These are phyloP conservation scores for Colletotrichum magnum DNA, from an alignment of 2,329 filamentous ascomycete genomes.

Conservation along the genomic window DNA sequence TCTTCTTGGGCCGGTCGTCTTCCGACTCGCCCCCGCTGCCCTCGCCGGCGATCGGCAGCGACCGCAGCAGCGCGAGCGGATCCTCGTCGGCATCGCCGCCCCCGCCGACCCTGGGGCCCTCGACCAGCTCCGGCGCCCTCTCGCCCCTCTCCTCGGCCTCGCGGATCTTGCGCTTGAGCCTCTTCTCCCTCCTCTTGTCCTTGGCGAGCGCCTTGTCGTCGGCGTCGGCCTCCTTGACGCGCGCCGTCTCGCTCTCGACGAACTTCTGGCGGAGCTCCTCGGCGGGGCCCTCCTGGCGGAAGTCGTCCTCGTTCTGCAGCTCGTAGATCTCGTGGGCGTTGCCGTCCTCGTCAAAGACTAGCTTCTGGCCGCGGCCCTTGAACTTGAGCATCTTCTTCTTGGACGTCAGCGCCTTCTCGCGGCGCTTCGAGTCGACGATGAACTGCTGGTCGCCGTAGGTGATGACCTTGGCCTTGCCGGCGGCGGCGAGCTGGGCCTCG, in stretches of 20 bases:
- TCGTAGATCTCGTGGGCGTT: slow-evolving; percentile 89
- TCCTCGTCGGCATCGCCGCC: slow-evolving; percentile 63
- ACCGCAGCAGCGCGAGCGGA: slow-evolving; percentile 70
- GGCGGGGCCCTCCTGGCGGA: slow-evolving; percentile 80
- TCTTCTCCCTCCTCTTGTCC: slow-evolving; percentile 84
- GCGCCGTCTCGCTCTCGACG: slow-evolving; percentile 79
- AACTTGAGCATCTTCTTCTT: slow-evolving; percentile 95
- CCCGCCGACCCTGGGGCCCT: slow-evolving; percentile 43
- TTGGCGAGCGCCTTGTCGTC: slow-evolving; percentile 86
- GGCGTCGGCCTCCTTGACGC: slow-evolving; percentile 81
- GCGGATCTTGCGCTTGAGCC: slow-evolving; percentile 78
- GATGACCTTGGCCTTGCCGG: slow-evolving; percentile 70
- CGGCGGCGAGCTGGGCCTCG: slow-evolving; percentile 58
- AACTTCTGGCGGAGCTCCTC: slow-evolving; percentile 84
- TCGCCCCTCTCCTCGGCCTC: slow-evolving; percentile 68
- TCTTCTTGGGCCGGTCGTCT: slow-evolving; percentile 62
- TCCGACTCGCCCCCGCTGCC: slow-evolving; percentile 51
- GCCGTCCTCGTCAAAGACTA: slow-evolving; percentile 94
- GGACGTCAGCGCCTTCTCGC: slow-evolving; percentile 93
- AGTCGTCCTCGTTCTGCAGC: slow-evolving; percentile 87
- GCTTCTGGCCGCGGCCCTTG: slow-evolving; percentile 86
- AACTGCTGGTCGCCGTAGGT: slow-evolving; percentile 79
- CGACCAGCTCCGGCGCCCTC: not conserved
- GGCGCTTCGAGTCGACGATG: slow-evolving; percentile 92
- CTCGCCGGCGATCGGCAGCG: slow-evolving; percentile 65